phyloP scores from a whole-genome alignment of 108 stramenopile genomes.

The Nitzschia inconspicua region DNA sequence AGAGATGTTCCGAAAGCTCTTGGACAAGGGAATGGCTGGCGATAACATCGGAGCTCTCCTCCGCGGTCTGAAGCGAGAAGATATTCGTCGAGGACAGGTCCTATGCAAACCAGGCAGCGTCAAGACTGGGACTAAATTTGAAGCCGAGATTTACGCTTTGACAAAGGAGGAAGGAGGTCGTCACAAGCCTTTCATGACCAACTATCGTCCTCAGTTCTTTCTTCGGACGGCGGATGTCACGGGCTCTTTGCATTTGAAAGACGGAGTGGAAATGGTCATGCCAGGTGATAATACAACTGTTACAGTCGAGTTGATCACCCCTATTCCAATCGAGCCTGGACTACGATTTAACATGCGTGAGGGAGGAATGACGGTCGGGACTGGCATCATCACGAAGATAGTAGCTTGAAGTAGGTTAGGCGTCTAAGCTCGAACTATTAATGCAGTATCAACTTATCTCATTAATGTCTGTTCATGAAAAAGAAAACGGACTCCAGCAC shows the following conservation, averaged over 20 bases:
- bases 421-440: no score
- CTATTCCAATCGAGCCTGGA: constrained; percentile 90
- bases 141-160: constrained; percentile 97
- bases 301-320: constrained; percentile 90
- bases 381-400: constrained; percentile 95
- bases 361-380: constrained; percentile 98
- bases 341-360: constrained; percentile 98
- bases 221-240: constrained; percentile 99
- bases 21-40: constrained; percentile 96
- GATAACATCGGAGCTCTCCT: constrained; percentile 98
- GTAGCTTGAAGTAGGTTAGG: constrained; percentile 12
- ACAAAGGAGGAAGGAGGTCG: constrained; percentile 98
- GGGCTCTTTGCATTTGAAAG: constrained; percentile 83
- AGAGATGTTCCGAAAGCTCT: constrained; percentile 98
- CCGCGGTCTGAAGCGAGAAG: constrained; percentile 96
- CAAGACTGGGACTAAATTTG: constrained; percentile 79
- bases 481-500: no score
- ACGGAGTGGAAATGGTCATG: constrained; percentile 98
- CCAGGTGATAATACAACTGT: constrained; percentile 98
- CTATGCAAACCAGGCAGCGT: constrained; percentile 88
- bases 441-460: no score
- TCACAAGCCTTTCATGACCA: constrained; percentile 98
- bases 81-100: constrained; percentile 96
- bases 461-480: no score
- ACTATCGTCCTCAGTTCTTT: constrained; percentile 99